A percentile compares a stretch with the other conserved stretches of the same genome.
phyloP scores from a whole-genome alignment of 1,139 yeast species.

The Pneumocystis canis region DNA sequence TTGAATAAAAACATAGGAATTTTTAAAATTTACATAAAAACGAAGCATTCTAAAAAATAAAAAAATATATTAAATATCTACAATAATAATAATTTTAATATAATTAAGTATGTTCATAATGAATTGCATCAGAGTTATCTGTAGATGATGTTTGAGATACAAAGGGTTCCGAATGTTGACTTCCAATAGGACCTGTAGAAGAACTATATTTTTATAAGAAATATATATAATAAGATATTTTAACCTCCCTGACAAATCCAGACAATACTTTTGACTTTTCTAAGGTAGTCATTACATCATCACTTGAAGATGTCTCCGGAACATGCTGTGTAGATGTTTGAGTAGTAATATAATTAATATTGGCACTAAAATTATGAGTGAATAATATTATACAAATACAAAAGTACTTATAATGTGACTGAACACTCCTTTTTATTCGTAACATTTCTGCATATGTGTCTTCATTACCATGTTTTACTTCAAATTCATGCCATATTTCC shows the following conservation, averaged over 20 bases:
- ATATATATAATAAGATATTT: background rate
- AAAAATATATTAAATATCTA: background rate
- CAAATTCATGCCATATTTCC: slow-evolving; percentile 62
- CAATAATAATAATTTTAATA: background rate
- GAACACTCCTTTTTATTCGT: slow-evolving; percentile 42
- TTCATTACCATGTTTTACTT: slow-evolving; percentile 55
- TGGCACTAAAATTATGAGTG: background rate
- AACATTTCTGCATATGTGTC: slow-evolving; percentile 63
- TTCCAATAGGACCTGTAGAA: background rate
- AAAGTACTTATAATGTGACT: slow-evolving; percentile 26
- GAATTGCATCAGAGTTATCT: background rate
- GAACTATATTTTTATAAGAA: background rate
- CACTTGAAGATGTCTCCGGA: background rate
- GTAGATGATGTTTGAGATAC: background rate
- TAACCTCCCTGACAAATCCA: background rate
- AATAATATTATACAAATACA: background rate
- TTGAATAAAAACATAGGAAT: background rate
- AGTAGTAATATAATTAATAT: background rate
- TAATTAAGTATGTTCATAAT: background rate
- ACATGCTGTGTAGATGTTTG: background rate
- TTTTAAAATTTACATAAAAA: background rate
- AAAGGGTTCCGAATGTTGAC: background rate
- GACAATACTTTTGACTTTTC: background rate
- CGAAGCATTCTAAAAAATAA: background rate
- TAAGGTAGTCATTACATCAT: background rate